Percentiles rank a stretch among this genome's conserved stretches.
These are phyloP conservation scores for Nectriaceae sp. DNA, from an alignment of 2,329 filamentous ascomycete species.

Conservation along the genomic window DNA sequence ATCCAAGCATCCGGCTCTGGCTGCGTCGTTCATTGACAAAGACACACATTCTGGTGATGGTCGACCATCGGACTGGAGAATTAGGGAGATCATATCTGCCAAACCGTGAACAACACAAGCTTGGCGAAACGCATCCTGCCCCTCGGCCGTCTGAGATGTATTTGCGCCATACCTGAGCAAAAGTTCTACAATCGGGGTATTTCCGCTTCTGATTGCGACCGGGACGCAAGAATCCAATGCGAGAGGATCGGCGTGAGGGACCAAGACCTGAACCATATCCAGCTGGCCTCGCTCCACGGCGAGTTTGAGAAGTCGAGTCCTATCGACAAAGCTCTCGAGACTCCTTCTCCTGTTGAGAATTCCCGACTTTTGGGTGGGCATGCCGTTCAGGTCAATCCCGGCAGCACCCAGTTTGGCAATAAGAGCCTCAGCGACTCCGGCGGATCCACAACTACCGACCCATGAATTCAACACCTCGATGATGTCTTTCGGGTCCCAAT, in stretches of 20 bases:
- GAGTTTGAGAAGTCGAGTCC: conserved; percentile 51
- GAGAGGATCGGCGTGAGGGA: conserved; percentile 53
- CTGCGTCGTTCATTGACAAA: conserved; percentile 53
- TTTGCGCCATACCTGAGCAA: conserved; percentile 55
- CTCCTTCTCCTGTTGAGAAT: conserved; percentile 52
- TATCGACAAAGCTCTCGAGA: conserved; percentile 49
- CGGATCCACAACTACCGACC: conserved; percentile 49
- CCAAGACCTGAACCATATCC: conserved; percentile 56
- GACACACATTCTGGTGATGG: conserved; percentile 47
- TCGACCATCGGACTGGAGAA: conserved; percentile 51
- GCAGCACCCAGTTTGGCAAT: conserved; percentile 50
- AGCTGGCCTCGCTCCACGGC: conserved; percentile 52
- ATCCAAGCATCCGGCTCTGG: conserved; percentile 49
- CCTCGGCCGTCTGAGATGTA: conserved; percentile 47
- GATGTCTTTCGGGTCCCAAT: conserved; percentile 55
- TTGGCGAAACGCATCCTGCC: conserved; percentile 55
- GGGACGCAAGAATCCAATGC: conserved; percentile 53
- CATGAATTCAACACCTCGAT: conserved; percentile 53
- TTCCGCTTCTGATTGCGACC: conserved; percentile 47
- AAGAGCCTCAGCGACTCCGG: conserved; percentile 58
- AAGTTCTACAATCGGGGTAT: conserved; percentile 46
- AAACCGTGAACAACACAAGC: conserved; percentile 49
- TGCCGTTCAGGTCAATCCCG: conserved; percentile 54
- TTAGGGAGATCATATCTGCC: conserved; percentile 47
- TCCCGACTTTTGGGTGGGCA: conserved; percentile 48